These are phyloP conservation scores for Clonostachys byssicola DNA, from an alignment of 2,329 filamentous ascomycete genomes.

Conservation along the genomic window DNA sequence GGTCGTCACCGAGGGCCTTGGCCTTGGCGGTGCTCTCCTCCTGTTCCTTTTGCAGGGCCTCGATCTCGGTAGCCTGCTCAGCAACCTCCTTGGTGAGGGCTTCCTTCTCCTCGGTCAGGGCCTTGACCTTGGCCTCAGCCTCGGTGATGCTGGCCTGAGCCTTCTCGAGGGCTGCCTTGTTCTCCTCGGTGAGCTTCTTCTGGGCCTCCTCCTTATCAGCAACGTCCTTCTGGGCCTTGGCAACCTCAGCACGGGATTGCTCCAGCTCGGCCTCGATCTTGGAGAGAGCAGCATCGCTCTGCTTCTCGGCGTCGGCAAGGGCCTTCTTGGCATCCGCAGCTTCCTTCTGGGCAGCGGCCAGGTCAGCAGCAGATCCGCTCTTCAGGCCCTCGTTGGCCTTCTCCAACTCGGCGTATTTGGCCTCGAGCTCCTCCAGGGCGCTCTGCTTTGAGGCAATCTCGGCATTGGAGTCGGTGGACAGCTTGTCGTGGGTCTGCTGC, in stretches of 20 bases:
- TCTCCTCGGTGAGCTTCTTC: conserved; percentile 18
- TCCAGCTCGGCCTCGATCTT: too few relatives aligned
- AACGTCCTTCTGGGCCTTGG: too few relatives aligned
- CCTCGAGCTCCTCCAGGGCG: conserved; percentile 20
- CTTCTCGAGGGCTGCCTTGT: conserved; percentile 5
- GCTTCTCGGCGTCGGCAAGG: conserved; percentile 22
- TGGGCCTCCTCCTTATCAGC: too few relatives aligned
- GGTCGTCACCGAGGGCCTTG: conserved; percentile 16
- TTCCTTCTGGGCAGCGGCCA: conserved; percentile 21
- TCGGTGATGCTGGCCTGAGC: conserved; percentile 21
- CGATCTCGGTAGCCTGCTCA: conserved; percentile 7
- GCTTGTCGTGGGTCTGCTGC: conserved; percentile 13
- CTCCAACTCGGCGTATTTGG: conserved; percentile 20
- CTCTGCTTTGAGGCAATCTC: conserved; percentile 23
- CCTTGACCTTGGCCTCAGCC: conserved; percentile 3
- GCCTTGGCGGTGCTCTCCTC: conserved; percentile 15
- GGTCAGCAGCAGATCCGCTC: conserved; percentile 15
- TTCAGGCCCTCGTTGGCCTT: conserved; percentile 15
- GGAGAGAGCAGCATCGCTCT: conserved; percentile 12
- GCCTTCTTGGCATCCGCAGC: conserved; percentile 18
- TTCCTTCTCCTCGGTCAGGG: conserved; percentile 13
- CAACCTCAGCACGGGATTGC: too few relatives aligned
- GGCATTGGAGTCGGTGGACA: conserved; percentile 12
- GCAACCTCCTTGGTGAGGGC: conserved; percentile 17
- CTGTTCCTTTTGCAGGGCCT: conserved; percentile 7